phyloP scores from a whole-genome alignment of 83 land plant species.

The Picea mariana region DNA sequence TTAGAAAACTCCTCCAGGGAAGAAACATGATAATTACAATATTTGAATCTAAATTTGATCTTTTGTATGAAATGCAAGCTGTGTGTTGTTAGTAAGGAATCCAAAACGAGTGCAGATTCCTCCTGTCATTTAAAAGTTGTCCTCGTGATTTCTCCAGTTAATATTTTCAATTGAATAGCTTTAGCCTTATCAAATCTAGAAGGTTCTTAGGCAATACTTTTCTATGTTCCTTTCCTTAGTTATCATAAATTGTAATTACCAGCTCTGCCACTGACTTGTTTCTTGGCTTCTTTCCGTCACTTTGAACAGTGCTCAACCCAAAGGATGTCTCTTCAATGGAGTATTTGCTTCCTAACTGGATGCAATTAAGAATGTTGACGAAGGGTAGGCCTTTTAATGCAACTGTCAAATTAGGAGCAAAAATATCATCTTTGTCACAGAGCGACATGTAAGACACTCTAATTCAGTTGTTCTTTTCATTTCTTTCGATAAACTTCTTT shows the following conservation, averaged over 20 bases:
- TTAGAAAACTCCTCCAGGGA: no score
- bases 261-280: no score
- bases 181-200: not conserved
- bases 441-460: slow-evolving; percentile 1
- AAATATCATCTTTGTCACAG: slow-evolving; percentile 12
- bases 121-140: not conserved
- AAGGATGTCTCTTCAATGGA: slow-evolving; percentile 33
- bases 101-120: not conserved
- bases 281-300: not conserved
- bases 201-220: not conserved
- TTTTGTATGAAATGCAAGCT: no score
- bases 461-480: not conserved
- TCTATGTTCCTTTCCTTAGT: not conserved
- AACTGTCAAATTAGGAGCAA: slow-evolving; percentile 18
- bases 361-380: slow-evolving; percentile 8
- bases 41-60: no score
- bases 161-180: not conserved
- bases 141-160: not conserved
- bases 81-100: no score
- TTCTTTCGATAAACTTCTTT: not conserved
- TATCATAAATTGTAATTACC: not conserved
- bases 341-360: slow-evolving; percentile 30
- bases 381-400: not conserved
- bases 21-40: no score
- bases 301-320: slow-evolving; percentile 33